Evolutionary conservation across 106 monocot genomes (phyloP), one percentile per base, ranked within the genome.

Genomic region (Iris macrosiphon): DNA sequence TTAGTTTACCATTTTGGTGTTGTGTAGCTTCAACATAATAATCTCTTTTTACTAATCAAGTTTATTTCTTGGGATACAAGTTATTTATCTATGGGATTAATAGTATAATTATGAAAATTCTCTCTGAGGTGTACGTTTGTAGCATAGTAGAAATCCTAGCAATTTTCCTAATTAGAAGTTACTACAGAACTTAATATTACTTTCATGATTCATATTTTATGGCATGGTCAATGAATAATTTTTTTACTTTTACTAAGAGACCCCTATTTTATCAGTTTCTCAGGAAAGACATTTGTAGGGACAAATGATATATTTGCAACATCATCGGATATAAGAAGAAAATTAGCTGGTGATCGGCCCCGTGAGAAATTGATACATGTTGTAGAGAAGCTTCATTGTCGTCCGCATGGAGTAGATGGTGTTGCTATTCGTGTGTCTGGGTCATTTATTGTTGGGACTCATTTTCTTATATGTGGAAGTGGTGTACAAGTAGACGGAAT

Each of bases 381-480:
- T 16, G 85, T 90, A 1, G 90, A 98, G 39, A 98, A 98, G 63
- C 87, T 98, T 45, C 90, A 91, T 14, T 98, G 96, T 22, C 79
- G 87, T n/a, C 30, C 83, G 0, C 46, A 78, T 40, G 80, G 70
- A 1, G 48, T 60, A 0, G 70, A 70, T 29, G 90, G 80, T 8
- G 24, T 98, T 7, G 75, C 72, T 8, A 80, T 98, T 17, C 82
- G 96, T 25, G 86, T 74, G 2, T 83, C 87, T 1, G 96, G 96
- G 55, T 87, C 83, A 0, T 87, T 98, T 62, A 83, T 98, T 44
- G 7, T 80, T 0, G 96, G 96, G 10, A 73, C 52, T 37, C 96
- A 98, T 16, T 80, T 98, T 61, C 67, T 87, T 25, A 75, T 98
- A 45, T 91, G 82, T 18, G 96, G 96, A 30, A 70, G 66, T 27